phyloP scores from a whole-genome alignment of 805 yeast species.

The Candida wancherniae region DNA sequence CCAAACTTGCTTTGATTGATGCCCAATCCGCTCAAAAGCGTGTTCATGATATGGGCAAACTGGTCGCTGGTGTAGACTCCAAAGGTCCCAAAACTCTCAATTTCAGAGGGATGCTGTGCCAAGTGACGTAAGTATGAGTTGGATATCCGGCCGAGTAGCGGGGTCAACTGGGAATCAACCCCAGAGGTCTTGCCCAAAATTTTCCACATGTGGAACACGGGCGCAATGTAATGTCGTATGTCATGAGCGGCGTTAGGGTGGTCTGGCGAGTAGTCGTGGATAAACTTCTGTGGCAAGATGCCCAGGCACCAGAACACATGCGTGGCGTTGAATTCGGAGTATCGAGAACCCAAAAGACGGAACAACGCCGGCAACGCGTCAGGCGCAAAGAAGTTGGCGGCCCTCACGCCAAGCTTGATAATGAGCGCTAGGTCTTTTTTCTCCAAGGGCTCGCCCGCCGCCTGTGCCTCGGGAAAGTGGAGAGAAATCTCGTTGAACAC shows the following conservation, averaged over 20 bases:
- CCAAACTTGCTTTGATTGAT: slow-evolving; percentile 47
- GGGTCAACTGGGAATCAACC: slow-evolving; percentile 60
- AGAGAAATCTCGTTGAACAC: slow-evolving; percentile 33
- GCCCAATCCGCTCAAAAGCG: slow-evolving; percentile 41
- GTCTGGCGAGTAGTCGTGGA: slow-evolving; percentile 19
- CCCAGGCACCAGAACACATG: slow-evolving; percentile 50
- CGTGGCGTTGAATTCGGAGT: slow-evolving; percentile 50
- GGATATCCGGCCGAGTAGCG: slow-evolving; percentile 59
- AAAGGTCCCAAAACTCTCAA: slow-evolving; percentile 37
- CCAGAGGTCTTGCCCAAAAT: slow-evolving; percentile 44
- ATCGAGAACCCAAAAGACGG: slow-evolving; percentile 46
- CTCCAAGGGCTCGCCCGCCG: slow-evolving; percentile 44
- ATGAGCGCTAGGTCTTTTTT: slow-evolving; percentile 45
- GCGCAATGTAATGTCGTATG: slow-evolving; percentile 55
- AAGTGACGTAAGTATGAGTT: slow-evolving; percentile 39
- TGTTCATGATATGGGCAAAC: slow-evolving; percentile 54
- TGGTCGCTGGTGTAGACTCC: slow-evolving; percentile 68
- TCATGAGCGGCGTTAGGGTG: slow-evolving; percentile 25
- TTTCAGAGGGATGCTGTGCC: slow-evolving; percentile 17
- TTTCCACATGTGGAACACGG: slow-evolving; percentile 71
- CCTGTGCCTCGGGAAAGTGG: slow-evolving; percentile 33
- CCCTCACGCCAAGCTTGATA: slow-evolving; percentile 47
- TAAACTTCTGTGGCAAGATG: slow-evolving; percentile 46
- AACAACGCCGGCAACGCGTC: slow-evolving; percentile 47
- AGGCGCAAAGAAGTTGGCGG: slow-evolving; percentile 51